phyloP scores from a whole-genome alignment of 805 yeast species.

The Nakazawaea peltata region DNA sequence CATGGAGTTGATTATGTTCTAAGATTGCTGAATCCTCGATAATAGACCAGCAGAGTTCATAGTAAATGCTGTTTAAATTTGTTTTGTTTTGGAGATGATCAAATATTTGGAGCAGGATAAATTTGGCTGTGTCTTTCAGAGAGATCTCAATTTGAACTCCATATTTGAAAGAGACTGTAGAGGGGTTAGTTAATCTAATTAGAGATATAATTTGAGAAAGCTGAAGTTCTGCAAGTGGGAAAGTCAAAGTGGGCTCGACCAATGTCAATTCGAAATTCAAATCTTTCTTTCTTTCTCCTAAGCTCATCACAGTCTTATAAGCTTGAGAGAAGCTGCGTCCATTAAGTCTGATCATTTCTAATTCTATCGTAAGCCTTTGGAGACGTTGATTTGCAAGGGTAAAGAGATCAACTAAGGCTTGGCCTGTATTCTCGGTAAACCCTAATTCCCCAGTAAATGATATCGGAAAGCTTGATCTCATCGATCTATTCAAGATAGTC shows the following conservation, averaged over 20 bases:
- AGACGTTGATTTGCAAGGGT: too few species aligned
- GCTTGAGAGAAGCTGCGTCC: too few species aligned
- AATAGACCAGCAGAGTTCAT: conserved; percentile 7
- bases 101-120: not conserved
- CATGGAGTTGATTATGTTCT: conserved; percentile 3
- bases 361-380: too few species aligned
- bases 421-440: too few species aligned
- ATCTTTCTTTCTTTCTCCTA: too few species aligned
- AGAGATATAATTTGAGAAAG: conserved; percentile 1
- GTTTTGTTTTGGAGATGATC: not conserved
- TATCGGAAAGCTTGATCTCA: too few species aligned
- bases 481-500: too few species aligned
- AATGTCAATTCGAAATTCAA: conserved; percentile 1
- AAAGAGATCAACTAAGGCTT: too few species aligned
- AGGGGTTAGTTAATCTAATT: not conserved
- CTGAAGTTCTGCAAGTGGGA: conserved; percentile 2
- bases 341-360: too few species aligned
- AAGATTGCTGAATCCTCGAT: conserved; percentile 6
- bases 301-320: too few species aligned
- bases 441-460: too few species aligned
- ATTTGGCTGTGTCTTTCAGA: not conserved
- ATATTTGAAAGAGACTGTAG: not conserved
- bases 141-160: conserved; percentile 7
- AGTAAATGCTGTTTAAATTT: conserved; percentile 1
- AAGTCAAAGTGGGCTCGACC: conserved; percentile 5